Evolutionary conservation across 2,329 filamentous ascomycete genomes (phyloP).

Genomic region (Penicillium brasilianum): DNA sequence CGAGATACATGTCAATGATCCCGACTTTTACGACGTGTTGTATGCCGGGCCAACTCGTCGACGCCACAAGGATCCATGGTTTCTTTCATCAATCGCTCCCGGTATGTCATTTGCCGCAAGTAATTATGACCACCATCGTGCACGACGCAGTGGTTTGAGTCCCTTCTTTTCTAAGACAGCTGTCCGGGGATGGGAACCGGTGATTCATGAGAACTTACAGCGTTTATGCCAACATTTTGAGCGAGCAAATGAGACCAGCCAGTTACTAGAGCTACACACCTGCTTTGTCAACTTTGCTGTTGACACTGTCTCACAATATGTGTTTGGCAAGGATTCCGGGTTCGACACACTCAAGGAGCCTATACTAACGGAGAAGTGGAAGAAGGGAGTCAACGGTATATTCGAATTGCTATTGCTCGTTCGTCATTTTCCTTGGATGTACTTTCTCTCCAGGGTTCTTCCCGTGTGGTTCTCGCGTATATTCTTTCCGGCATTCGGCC

Average conservation of each 20-base stretch:
- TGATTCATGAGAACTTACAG: not conserved
- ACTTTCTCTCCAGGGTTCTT: not conserved
- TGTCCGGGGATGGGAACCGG: constrained; percentile 1
- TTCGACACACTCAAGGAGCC: not conserved
- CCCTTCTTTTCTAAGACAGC: constrained; percentile 1
- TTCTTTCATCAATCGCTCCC: not conserved
- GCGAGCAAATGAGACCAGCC: not conserved
- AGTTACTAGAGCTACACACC: not conserved
- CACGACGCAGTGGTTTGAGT: not conserved
- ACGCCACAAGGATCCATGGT: constrained; percentile 1
- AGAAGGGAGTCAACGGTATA: constrained; percentile 2
- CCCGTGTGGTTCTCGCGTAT: not conserved
- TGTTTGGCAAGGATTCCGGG: not conserved
- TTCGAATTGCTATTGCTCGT: constrained; percentile 1
- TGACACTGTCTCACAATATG: constrained; percentile 1
- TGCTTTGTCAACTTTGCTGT: constrained; percentile 1
- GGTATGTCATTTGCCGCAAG: constrained; percentile 1
- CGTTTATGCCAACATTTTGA: not conserved
- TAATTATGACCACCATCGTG: not conserved
- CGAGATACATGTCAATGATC: not conserved
- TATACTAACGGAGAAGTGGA: not conserved
- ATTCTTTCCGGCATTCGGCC: not conserved
- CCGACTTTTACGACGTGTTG: not conserved
- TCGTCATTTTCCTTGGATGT: constrained; percentile 1
- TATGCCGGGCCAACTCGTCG: not conserved